These are phyloP conservation scores for Meredithiella fracta DNA, from an alignment of 2,329 filamentous ascomycete species.

Conservation along the genomic window DNA sequence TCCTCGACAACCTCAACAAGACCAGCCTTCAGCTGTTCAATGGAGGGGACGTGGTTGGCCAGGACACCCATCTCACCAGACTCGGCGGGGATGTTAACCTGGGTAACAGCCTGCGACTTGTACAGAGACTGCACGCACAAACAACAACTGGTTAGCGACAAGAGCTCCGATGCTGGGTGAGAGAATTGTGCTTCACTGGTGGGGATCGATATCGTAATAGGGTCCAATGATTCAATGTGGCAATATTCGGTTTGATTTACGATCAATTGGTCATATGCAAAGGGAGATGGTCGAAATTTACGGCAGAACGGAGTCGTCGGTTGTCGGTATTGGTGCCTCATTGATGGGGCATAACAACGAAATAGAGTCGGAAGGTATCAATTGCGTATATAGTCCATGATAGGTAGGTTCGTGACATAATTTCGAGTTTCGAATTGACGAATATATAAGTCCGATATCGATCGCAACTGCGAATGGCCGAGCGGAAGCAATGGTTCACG, in stretches of 20 bases:
- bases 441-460: background rate
- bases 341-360: background rate
- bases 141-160: background rate
- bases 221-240: background rate
- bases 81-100: constrained; percentile 97
- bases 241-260: background rate
- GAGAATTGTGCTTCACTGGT: background rate
- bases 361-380: background rate
- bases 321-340: background rate
- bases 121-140: constrained; percentile 42
- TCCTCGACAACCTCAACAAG: constrained; percentile 93
- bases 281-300: background rate
- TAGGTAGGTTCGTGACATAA: background rate
- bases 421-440: background rate
- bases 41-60: constrained; percentile 95
- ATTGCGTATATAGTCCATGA: background rate
- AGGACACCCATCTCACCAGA: constrained; percentile 99
- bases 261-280: background rate
- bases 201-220: background rate
- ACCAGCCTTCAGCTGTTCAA: constrained; percentile 97
- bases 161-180: background rate
- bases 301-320: background rate
- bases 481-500: constrained; percentile 1
- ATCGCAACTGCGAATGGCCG: background rate
- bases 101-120: constrained; percentile 57